A percentile compares a stretch with the other conserved stretches of the same genome.
Evolutionary conservation across 169 alveolate genomes (phyloP).

Genomic region (Cryptosporidium sp.): DNA sequence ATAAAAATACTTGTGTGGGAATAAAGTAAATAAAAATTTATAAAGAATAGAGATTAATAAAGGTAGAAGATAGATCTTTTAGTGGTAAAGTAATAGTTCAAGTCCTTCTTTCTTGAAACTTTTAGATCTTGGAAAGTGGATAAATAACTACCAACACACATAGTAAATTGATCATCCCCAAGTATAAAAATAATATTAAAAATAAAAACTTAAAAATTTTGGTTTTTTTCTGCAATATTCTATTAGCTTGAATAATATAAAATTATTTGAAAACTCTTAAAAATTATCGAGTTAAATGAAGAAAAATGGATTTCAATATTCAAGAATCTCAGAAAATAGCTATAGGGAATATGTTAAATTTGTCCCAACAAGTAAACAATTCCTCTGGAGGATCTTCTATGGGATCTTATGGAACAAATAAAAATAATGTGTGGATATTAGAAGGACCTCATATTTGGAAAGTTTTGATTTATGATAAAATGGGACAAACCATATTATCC

Average conservation of each 20-base stretch:
- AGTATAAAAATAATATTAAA: too few species aligned
- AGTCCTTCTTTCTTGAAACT: background rate
- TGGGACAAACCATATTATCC: conserved; percentile 83
- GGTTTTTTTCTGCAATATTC: background rate
- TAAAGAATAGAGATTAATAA: background rate
- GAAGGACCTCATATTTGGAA: conserved; percentile 83
- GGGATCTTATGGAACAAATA: conserved; percentile 7
- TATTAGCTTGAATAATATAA: background rate
- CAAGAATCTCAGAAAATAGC: conserved; percentile 77
- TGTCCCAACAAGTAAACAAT: conserved; percentile 43
- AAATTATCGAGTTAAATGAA: background rate
- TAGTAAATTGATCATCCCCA: background rate
- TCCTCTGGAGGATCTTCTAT: conserved; percentile 17
- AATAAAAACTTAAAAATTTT: too few species aligned
- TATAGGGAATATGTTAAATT: conserved; percentile 69
- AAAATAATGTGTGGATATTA: conserved; percentile 60
- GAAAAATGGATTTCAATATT: conserved; percentile 78
- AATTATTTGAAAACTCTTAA: background rate
- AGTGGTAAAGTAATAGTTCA: background rate
- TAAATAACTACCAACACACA: background rate
- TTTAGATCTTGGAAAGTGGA: background rate
- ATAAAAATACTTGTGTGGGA: conserved; percentile 15
- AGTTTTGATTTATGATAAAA: conserved; percentile 85
- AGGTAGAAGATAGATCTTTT: background rate
- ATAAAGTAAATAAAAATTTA: background rate